A percentile compares a stretch with the other conserved stretches of the same genome.
Evolutionary conservation across 106 monocot genomes (phyloP).

Genomic region (Hemerocallis citrina): DNA sequence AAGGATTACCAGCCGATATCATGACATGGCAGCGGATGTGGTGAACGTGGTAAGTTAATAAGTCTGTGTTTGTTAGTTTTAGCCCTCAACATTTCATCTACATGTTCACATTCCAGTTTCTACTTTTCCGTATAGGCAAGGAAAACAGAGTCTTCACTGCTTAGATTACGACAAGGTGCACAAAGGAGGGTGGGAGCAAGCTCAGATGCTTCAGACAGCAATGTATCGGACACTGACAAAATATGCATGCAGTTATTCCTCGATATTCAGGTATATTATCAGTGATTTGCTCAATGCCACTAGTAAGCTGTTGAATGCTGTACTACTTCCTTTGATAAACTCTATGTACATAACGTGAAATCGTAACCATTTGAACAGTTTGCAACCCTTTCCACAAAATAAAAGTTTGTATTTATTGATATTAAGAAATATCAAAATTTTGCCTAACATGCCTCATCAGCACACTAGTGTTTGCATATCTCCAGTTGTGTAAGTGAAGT

Average conservation of each 20-base stretch:
- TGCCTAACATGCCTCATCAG: not conserved
- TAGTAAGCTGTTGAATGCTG: no score
- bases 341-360: no score
- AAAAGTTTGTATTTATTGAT: not conserved
- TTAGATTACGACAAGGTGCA: constrained; percentile 87
- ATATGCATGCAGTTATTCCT: constrained; percentile 98
- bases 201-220: constrained; percentile 69
- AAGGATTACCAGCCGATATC: constrained; percentile 65
- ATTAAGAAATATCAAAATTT: not conserved
- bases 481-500: not conserved
- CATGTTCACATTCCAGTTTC: not conserved
- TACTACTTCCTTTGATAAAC: not conserved
- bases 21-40: constrained; percentile 72
- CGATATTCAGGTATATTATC: constrained; percentile 76
- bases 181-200: constrained; percentile 69
- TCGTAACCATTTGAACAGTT: no score
- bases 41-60: constrained; percentile 67
- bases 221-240: constrained; percentile 84
- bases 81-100: not conserved
- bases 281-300: not conserved
- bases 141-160: constrained; percentile 82
- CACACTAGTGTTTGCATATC: not conserved
- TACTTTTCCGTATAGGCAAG: constrained; percentile 38
- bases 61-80: not conserved
- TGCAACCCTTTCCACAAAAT: no score